These are phyloP conservation scores for Simplicillium sp. DNA, from an alignment of 2,329 filamentous ascomycete genomes.

Conservation along the genomic window DNA sequence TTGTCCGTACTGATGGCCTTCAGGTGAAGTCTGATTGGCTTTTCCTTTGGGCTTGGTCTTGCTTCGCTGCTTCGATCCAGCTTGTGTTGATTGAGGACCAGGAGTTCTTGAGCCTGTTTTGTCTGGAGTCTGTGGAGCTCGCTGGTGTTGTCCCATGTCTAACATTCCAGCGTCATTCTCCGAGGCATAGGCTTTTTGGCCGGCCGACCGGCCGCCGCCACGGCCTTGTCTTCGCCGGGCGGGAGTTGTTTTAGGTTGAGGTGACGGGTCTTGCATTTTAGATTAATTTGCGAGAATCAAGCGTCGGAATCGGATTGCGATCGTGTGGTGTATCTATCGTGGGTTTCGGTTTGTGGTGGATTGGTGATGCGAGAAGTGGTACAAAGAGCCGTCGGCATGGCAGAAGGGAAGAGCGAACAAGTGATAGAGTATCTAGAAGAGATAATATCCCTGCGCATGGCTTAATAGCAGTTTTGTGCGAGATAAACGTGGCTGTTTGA, in stretches of 20 bases:
- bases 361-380: no score
- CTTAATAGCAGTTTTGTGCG: no score
- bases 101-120: slow-evolving; percentile 28
- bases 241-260: slow-evolving; percentile 23
- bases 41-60: slow-evolving; percentile 20
- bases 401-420: no score
- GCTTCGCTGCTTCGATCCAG: slow-evolving; percentile 19
- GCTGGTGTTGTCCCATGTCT: slow-evolving; percentile 21
- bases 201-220: slow-evolving; percentile 28
- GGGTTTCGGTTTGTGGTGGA: neutral
- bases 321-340: neutral
- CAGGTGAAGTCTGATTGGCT: slow-evolving; percentile 26
- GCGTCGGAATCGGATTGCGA: neutral
- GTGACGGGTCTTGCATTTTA: slow-evolving; percentile 22
- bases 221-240: slow-evolving; percentile 28
- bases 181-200: slow-evolving; percentile 48
- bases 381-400: no score
- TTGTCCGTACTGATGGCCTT: slow-evolving; percentile 26
- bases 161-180: slow-evolving; percentile 38
- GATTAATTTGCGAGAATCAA: neutral
- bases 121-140: slow-evolving; percentile 36
- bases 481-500: no score
- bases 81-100: slow-evolving; percentile 12
- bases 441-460: no score
- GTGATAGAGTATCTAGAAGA: no score